Evolutionary conservation across 148 eudicot genomes (phyloP).

Genomic region (Silene uniflora): DNA sequence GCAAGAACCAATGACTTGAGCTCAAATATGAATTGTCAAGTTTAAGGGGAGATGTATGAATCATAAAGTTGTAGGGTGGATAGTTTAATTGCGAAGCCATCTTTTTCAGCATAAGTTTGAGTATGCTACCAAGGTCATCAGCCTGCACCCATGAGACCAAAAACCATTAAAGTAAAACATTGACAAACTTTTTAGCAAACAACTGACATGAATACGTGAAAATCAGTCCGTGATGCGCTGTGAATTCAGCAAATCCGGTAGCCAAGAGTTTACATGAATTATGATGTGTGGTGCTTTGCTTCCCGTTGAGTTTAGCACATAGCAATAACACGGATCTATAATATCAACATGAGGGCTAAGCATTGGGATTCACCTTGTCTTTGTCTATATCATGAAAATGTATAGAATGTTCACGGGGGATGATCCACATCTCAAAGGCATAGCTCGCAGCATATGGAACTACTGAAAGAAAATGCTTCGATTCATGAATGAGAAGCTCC

Average conservation of each 20-base stretch:
- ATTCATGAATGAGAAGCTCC: slow-evolving; percentile 51
- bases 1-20: slow-evolving; percentile 81
- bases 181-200: neutral
- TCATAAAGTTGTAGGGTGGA: slow-evolving; percentile 87
- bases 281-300: too few species aligned
- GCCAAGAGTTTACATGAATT: neutral
- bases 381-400: slow-evolving; percentile 75
- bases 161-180: neutral
- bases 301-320: neutral
- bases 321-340: neutral
- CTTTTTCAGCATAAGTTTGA: slow-evolving; percentile 81
- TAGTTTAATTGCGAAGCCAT: slow-evolving; percentile 67
- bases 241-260: too few species aligned
- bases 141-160: slow-evolving; percentile 49
- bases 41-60: slow-evolving; percentile 73
- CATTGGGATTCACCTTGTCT: slow-evolving; percentile 50
- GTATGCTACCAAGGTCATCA: slow-evolving; percentile 69
- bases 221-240: too few species aligned
- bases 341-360: neutral
- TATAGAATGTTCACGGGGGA: slow-evolving; percentile 66
- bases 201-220: too few species aligned
- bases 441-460: slow-evolving; percentile 83
- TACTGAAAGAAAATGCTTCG: slow-evolving; percentile 63
- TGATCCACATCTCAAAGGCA: slow-evolving; percentile 94
- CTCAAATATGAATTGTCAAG: slow-evolving; percentile 37